These are phyloP conservation scores for Kodamaea arcana DNA, from an alignment of 1,139 yeast genomes.

Conservation along the genomic window DNA sequence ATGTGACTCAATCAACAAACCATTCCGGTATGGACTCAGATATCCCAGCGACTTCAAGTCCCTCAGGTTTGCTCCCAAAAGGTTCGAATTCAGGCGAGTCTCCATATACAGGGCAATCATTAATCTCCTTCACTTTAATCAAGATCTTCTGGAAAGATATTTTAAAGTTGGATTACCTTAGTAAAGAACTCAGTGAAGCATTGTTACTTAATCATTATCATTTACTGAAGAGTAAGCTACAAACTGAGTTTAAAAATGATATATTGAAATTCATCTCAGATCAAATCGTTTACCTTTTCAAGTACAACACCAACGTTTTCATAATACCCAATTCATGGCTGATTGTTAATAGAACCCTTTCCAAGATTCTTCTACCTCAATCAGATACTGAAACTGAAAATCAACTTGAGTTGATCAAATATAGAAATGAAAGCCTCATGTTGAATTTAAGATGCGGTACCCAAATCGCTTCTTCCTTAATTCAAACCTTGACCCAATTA, in stretches of 20 bases:
- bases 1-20: conserved; percentile 8
- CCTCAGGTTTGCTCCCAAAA: conserved; percentile 3
- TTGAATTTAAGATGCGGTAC: conserved; percentile 30
- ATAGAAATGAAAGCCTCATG: conserved; percentile 70
- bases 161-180: conserved; percentile 47
- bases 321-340: conserved; percentile 78
- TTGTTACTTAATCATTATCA: conserved; percentile 41
- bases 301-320: conserved; percentile 61
- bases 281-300: conserved; percentile 49
- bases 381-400: conserved; percentile 15
- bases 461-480: neutral
- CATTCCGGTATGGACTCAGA: conserved; percentile 8
- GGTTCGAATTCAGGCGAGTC: conserved; percentile 25
- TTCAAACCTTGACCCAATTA: conserved; percentile 16
- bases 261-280: conserved; percentile 25
- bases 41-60: conserved; percentile 6
- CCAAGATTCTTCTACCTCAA: conserved; percentile 23
- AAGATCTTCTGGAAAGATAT: conserved; percentile 73
- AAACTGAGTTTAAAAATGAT: conserved; percentile 15
- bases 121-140: conserved; percentile 50
- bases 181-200: conserved; percentile 58
- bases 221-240: conserved; percentile 20
- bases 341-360: conserved; percentile 43
- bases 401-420: conserved; percentile 58
- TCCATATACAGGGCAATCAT: conserved; percentile 35